These are phyloP conservation scores for Peniophora sp. DNA, from an alignment of 1,284 basidiomycete species.

Conservation along the genomic window DNA sequence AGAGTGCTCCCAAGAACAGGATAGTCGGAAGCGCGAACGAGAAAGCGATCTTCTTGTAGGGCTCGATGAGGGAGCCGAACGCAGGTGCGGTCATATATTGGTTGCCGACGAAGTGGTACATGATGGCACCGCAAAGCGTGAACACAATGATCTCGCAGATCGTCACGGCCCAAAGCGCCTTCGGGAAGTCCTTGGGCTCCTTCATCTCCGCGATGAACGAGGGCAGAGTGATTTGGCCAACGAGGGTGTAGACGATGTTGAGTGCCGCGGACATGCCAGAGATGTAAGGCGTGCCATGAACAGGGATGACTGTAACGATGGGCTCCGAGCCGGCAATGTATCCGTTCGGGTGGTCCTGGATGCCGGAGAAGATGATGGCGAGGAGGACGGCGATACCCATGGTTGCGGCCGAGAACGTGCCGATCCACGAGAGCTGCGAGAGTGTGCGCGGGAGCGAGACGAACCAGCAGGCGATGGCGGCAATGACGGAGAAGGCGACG, in stretches of 20 bases:
- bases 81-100: conserved; percentile 46
- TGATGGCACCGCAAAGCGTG: conserved; percentile 51
- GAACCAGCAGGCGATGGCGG: conserved; percentile 35
- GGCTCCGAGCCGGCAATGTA: conserved; percentile 28
- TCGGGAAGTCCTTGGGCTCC: conserved; percentile 58
- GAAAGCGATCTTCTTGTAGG: conserved; percentile 39
- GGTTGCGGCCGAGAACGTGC: conserved; percentile 37
- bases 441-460: conserved; percentile 46
- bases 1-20: conserved; percentile 38
- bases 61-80: conserved; percentile 32
- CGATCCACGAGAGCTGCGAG: conserved; percentile 37
- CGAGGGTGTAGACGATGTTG: conserved; percentile 51
- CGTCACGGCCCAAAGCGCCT: conserved; percentile 40
- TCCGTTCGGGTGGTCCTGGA: conserved; percentile 37
- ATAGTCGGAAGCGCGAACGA: conserved; percentile 45
- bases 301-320: conserved; percentile 29
- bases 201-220: conserved; percentile 53
- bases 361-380: conserved; percentile 42
- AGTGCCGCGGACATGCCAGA: conserved; percentile 37
- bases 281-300: conserved; percentile 47
- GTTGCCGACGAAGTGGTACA: conserved; percentile 46
- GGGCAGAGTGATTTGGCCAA: conserved; percentile 49
- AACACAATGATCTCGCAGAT: conserved; percentile 52
- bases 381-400: conserved; percentile 53
- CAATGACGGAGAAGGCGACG: conserved; percentile 44